Evolutionary conservation across 2,329 filamentous ascomycete genomes (phyloP), one percentile per base, ranked within the genome.

Genomic region (Trichophyton schoenleinii): DNA sequence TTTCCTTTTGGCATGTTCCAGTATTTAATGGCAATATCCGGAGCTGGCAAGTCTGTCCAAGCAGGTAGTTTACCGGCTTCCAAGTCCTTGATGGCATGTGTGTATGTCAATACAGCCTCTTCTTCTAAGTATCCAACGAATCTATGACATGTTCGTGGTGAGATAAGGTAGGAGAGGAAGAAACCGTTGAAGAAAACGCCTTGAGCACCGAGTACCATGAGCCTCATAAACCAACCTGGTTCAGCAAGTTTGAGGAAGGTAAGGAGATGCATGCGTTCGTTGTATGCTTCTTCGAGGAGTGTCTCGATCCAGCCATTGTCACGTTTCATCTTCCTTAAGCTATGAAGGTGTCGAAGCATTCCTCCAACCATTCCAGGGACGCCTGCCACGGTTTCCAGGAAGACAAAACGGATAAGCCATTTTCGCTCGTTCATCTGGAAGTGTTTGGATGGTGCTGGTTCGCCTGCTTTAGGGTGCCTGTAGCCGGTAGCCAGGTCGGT

Each of bases 91-190:
- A 97, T 88, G 63, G 90, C 89, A 58, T 91, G 85, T 0, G 90
- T 94, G 77, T 99, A 99, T 0, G 94, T 99, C 70, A 95, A 83
- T 1, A 97, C 92, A 7, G 94, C 94, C 74, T 99, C 94, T 73
- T 99, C 94, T 74, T 99, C 94, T 11, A 99, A 84, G 68, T 97
- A 97, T 1, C 91, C 94, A 60, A 97, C 91, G 73, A 99, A 97
- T 52, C 94, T 87, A 74, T 99, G 94, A 70, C 89, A 92, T 65
- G 89, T 92, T 64, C 86, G 85, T 5, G 94, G 92, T 1, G 87
- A 90, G 63, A 96, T 70, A 38, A 99, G 84, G 75, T 97, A 97
- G 55, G 87, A 82, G 64, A 96, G 63, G 80, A 99, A 97, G 72
- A 97, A 83, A 65, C 85, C 83, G 76, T 99, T 99, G 82, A 95